Evolutionary conservation across 1,284 basidiomycete genomes (phyloP).

Genomic region (Schizophyllum amplum): DNA sequence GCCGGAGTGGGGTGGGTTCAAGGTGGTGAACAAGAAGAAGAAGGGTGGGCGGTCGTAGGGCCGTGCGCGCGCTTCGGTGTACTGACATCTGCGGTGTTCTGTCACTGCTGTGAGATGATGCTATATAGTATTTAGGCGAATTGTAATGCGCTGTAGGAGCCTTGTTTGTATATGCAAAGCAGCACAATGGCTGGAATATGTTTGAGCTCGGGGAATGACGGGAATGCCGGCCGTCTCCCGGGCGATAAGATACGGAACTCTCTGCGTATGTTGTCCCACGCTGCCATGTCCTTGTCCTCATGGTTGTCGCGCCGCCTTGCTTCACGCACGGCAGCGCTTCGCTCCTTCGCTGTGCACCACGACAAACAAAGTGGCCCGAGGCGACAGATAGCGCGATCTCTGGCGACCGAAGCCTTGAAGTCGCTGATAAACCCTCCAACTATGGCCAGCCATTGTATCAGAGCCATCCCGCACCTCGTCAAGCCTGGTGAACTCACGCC

Average conservation of each 20-base stretch:
- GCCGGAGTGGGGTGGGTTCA: constrained; percentile 78
- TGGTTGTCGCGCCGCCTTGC: not conserved
- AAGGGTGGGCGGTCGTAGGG: constrained; percentile 45
- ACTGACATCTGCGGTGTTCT: too few species aligned
- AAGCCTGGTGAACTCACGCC: constrained; percentile 70
- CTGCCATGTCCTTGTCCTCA: not conserved
- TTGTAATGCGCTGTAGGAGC: not conserved
- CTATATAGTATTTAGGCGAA: not conserved
- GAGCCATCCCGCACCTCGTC: constrained; percentile 79
- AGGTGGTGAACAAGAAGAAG: constrained; percentile 90
- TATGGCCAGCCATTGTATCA: constrained; percentile 72
- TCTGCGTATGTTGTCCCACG: too few species aligned
- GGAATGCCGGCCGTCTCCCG: too few species aligned
- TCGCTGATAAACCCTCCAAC: constrained; percentile 44
- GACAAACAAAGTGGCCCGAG: not conserved
- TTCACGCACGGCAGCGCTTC: not conserved
- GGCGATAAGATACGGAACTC: not conserved
- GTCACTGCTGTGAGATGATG: not conserved
- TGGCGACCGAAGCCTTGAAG: constrained; percentile 7
- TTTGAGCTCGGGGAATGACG: too few species aligned
- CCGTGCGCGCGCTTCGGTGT: not conserved
- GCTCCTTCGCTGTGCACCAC: not conserved
- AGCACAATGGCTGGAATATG: too few species aligned
- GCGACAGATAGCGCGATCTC: not conserved
- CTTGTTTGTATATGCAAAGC: not conserved